These are phyloP conservation scores for Thelonectria olida DNA, from an alignment of 2,329 filamentous ascomycete species.

Conservation along the genomic window DNA sequence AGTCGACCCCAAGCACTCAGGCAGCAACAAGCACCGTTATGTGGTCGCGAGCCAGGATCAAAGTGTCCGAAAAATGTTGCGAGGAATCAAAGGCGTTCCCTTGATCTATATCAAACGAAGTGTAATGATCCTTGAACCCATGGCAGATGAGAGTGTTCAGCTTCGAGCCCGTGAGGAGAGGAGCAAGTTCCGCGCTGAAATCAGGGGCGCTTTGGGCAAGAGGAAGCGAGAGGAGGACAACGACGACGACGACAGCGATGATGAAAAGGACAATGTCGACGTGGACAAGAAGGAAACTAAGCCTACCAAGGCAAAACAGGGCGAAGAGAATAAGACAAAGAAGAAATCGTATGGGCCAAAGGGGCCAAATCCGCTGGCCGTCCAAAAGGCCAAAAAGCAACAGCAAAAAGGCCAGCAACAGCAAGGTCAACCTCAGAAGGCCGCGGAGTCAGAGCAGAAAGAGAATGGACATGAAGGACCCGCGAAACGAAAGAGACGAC, in stretches of 20 bases:
- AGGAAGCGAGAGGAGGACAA: constrained; percentile 60
- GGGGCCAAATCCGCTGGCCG: constrained; percentile 75
- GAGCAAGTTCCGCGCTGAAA: constrained; percentile 76
- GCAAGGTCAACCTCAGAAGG: constrained; percentile 42
- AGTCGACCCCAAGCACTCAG: constrained; percentile 78
- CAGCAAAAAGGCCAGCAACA: constrained; percentile 47
- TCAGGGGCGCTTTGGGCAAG: constrained; percentile 63
- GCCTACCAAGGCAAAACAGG: neutral
- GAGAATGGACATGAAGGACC: constrained; percentile 35
- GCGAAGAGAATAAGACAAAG: constrained; percentile 59
- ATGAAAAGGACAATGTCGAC: constrained; percentile 34
- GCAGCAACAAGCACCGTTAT: constrained; percentile 81
- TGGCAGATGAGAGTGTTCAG: constrained; percentile 73
- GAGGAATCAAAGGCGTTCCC: constrained; percentile 76
- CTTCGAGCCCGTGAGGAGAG: constrained; percentile 75
- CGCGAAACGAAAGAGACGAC: constrained; percentile 45
- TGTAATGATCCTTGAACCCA: constrained; percentile 77
- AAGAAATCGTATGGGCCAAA: constrained; percentile 70
- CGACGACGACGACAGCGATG: constrained; percentile 33
- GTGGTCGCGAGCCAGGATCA: constrained; percentile 79
- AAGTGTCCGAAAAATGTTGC: constrained; percentile 69
- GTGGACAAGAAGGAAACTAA: constrained; percentile 23
- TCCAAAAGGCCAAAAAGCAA: constrained; percentile 77
- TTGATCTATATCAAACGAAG: constrained; percentile 81
- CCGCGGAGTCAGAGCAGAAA: constrained; percentile 43